Evolutionary conservation across 257 asterid genomes (phyloP), one percentile per base, ranked within the genome.

Genomic region (Salvia miltiorrhiza): DNA sequence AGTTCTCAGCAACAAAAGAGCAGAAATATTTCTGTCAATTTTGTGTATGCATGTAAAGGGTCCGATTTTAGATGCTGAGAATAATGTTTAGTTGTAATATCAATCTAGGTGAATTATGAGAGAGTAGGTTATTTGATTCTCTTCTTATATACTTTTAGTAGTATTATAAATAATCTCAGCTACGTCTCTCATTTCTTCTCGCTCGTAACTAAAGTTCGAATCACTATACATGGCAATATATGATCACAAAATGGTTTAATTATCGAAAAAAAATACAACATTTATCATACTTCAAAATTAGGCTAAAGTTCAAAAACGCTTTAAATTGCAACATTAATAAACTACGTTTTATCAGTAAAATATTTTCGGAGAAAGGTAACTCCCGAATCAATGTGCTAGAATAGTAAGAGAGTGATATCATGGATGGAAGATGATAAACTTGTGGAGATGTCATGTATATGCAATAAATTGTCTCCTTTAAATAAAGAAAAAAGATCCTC

Each of bases 101-200:
- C 19, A 64, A 66, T 30, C 19, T 69, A 66, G 84, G 85, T 76
- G 86, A 77, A 79, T 81, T 81, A 83, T 70, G 88, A 40, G 87
- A 87, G 84, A 71, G 81, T 60, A 19, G 69, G 41, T 56, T 19
- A 17, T 61, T 60, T 60, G 8, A 49, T 53, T 41, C 41, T 40
- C 52, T n/a, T 62, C 64, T 21, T 9, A 45, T 44, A 26, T 45
- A 28, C 0, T 9, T 21, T 20, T 21, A 17, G 10, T n/a, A 20
- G 33, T 32, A 9, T 24, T 11, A 44, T 19, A 10, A 12, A 56
- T 26, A 41, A 17, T 49, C 11, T 49, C 14, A n/a, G n/a, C n/a
- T n/a, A n/a, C 7, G 7, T 47, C 9, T 47, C 3, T 41, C 4
- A 4, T 30, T 30, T 30, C 35, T 37, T 37, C 43, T 9, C 9